phyloP scores from a whole-genome alignment of 306 rosid genomes.

The Gastrolobium bilobum region DNA sequence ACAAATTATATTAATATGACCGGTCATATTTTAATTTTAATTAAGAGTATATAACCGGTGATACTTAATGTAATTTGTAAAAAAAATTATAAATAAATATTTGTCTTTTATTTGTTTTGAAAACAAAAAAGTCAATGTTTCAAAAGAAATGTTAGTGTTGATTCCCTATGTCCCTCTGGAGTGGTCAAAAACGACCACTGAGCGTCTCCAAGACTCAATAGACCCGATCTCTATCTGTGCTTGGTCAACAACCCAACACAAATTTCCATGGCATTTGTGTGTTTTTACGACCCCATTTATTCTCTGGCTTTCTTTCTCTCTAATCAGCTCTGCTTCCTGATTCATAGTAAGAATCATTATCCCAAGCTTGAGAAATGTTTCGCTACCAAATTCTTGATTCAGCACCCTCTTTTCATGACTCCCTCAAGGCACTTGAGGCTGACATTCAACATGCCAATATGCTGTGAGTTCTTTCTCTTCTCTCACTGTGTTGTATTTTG shows the following conservation, averaged over 20 bases:
- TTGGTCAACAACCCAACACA: constrained; percentile 42
- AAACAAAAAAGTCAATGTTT: constrained; percentile 20
- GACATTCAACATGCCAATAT: constrained; percentile 84
- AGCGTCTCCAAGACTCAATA: constrained; percentile 49
- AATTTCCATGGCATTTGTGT: constrained; percentile 20
- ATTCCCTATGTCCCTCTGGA: not conserved
- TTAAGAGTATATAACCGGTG: too few species aligned
- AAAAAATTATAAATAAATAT: too few species aligned
- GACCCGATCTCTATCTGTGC: constrained; percentile 36
- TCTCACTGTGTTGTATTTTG: not conserved
- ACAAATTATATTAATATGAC: too few species aligned
- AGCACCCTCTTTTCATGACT: constrained; percentile 68
- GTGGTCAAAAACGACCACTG: not conserved
- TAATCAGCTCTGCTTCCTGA: constrained; percentile 24
- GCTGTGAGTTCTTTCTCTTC: constrained; percentile 62
- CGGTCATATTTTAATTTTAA: too few species aligned
- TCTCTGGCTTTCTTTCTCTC: constrained; percentile 34
- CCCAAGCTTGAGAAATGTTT: constrained; percentile 51
- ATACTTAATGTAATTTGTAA: too few species aligned
- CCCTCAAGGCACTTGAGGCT: constrained; percentile 75
- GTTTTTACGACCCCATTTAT: constrained; percentile 25
- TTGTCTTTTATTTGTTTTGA: too few species aligned
- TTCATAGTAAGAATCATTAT: not conserved
- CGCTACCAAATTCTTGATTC: constrained; percentile 64
- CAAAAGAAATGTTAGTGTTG: not conserved